Evolutionary conservation across 176 grass and related monocot species (phyloP).

Genomic region (Carex scoparia): DNA sequence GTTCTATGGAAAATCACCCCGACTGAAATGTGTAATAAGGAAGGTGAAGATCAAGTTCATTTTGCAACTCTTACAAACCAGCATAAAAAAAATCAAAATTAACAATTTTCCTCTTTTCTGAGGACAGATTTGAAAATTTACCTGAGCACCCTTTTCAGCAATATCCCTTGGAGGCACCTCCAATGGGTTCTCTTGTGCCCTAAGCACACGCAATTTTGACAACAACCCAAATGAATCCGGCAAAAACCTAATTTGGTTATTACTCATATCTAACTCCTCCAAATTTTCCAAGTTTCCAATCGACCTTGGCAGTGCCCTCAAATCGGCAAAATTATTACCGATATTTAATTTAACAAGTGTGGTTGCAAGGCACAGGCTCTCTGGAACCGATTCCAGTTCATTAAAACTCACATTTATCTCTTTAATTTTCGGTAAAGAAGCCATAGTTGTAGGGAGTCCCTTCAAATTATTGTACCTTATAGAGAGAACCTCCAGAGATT

Average conservation of each 20-base stretch:
- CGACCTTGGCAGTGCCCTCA: constrained; percentile 69
- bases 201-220: constrained; percentile 56
- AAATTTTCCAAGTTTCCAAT: constrained; percentile 98
- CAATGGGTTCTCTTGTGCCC: constrained; percentile 85
- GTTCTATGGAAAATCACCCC: not conserved
- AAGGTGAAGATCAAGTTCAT: not conserved
- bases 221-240: constrained; percentile 83
- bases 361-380: constrained; percentile 89
- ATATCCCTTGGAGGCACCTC: constrained; percentile 85
- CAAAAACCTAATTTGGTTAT: constrained; percentile 90
- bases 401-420: constrained; percentile 94
- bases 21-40: not conserved
- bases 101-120: not conserved
- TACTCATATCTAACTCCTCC: constrained; percentile 97
- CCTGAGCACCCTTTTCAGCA: constrained; percentile 86
- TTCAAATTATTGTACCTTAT: constrained; percentile 93
- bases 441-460: constrained; percentile 94
- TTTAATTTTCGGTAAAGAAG: constrained; percentile 81
- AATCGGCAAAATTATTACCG: constrained; percentile 88
- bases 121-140: constrained; percentile 31
- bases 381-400: constrained; percentile 82
- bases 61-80: not conserved
- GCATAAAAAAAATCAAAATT: not conserved
- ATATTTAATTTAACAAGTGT: constrained; percentile 86
- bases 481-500: constrained; percentile 69